Percentiles rank a stretch among this genome's conserved stretches.
Evolutionary conservation across 2,329 filamentous ascomycete genomes (phyloP).

Genomic region (Berkeleyomyces basicola): DNA sequence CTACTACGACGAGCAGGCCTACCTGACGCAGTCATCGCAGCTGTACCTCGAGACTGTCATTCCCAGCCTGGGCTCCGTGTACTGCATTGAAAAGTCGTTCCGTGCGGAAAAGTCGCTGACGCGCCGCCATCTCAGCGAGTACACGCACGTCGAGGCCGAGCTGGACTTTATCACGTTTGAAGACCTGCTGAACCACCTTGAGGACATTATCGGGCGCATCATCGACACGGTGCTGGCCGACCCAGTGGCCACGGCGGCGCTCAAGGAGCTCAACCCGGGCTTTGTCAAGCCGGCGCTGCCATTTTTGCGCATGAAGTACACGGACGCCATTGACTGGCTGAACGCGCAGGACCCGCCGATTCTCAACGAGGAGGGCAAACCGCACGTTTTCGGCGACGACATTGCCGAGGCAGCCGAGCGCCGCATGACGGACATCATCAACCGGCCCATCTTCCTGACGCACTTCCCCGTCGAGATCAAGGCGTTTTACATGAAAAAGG

Average conservation of each 20-base stretch:
- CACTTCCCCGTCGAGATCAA: conserved; percentile 98
- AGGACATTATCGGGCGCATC: conserved; percentile 73
- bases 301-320: conserved; percentile 89
- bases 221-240: conserved; percentile 63
- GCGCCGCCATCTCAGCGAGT: conserved; percentile 85
- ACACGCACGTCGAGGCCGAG: conserved; percentile 92
- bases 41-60: conserved; percentile 93
- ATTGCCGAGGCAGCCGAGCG: conserved; percentile 96
- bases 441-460: conserved; percentile 85
- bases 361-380: conserved; percentile 78
- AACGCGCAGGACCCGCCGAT: conserved; percentile 64
- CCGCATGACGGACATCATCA: conserved; percentile 92
- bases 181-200: conserved; percentile 74
- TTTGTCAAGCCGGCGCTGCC: conserved; percentile 71
- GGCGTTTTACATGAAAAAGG: conserved; percentile 97
- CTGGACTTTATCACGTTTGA: conserved; percentile 90
- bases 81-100: conserved; percentile 98
- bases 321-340: conserved; percentile 89
- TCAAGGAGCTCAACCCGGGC: conserved; percentile 79
- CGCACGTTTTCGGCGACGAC: conserved; percentile 87
- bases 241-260: conserved; percentile 50
- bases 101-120: conserved; percentile 93
- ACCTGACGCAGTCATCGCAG: conserved; percentile 91
- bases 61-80: conserved; percentile 81
- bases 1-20: conserved; percentile 81